Percentiles rank a stretch among this genome's conserved stretches.
phyloP scores from a whole-genome alignment of 768 basidiomycete species.

The Xerocomellus intermedius region DNA sequence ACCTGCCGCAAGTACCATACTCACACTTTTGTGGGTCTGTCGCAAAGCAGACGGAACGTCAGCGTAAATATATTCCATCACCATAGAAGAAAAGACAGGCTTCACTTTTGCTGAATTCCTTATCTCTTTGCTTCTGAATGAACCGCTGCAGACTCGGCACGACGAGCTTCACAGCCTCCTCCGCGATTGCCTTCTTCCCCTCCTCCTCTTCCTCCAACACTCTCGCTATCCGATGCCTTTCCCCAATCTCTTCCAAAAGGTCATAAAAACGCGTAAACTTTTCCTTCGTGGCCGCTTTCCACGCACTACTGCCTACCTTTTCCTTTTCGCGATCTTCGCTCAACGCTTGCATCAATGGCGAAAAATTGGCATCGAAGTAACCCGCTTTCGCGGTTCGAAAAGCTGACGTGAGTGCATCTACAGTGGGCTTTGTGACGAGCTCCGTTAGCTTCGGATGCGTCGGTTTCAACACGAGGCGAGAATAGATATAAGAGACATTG shows the following conservation, averaged over 20 bases:
- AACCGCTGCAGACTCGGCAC: constrained; percentile 74
- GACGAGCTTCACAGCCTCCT: constrained; percentile 76
- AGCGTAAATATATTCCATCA: neutral
- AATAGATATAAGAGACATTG: constrained; percentile 70
- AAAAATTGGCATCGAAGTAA: constrained; percentile 83
- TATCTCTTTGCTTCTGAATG: constrained; percentile 70
- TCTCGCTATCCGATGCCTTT: constrained; percentile 66
- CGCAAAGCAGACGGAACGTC: neutral
- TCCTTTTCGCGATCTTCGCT: constrained; percentile 46
- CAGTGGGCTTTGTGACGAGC: constrained; percentile 59
- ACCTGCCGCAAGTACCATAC: constrained; percentile 15
- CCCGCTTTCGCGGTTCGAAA: constrained; percentile 80
- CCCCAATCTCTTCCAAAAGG: constrained; percentile 73
- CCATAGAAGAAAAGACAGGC: constrained; percentile 18
- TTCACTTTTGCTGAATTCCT: constrained; percentile 82
- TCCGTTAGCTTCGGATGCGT: constrained; percentile 43
- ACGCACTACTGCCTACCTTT: constrained; percentile 42
- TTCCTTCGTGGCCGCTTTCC: constrained; percentile 69
- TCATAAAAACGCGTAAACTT: constrained; percentile 83
- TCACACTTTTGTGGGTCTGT: constrained; percentile 55
- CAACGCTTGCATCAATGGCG: constrained; percentile 66
- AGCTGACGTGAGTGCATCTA: constrained; percentile 62
- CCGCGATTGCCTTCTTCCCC: constrained; percentile 55
- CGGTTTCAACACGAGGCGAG: constrained; percentile 55
- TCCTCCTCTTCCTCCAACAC: constrained; percentile 72